Percentiles rank a stretch among this genome's conserved stretches.
phyloP scores from a whole-genome alignment of 306 rosid species.

The Gleditsia sinensis region DNA sequence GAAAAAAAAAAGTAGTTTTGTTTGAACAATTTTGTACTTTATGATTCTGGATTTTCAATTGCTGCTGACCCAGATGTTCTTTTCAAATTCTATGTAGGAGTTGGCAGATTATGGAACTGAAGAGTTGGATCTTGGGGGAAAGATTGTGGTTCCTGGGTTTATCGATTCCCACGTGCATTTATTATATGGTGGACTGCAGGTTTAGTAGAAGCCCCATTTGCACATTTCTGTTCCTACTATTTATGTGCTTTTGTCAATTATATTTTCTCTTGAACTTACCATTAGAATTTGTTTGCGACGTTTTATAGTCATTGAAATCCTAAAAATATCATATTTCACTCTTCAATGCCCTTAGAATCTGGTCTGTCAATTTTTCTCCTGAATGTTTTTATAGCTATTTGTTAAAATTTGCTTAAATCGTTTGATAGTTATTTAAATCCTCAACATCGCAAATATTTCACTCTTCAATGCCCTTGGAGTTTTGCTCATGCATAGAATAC shows the following conservation, averaged over 20 bases:
- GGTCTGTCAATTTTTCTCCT: neutral
- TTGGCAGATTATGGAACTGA: conserved; percentile 63
- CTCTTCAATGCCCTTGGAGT: neutral
- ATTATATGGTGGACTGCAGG: conserved; percentile 77
- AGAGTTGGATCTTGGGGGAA: conserved; percentile 70
- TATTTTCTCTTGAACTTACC: neutral
- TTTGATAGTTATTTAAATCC: conserved; percentile 4
- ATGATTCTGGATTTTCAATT: conserved; percentile 12
- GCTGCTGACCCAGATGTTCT: neutral
- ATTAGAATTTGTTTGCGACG: neutral
- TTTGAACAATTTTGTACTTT: neutral
- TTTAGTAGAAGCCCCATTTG: conserved; percentile 23
- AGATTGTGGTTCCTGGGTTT: conserved; percentile 86
- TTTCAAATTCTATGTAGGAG: conserved; percentile 50
- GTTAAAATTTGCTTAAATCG: neutral
- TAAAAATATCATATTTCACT: conserved; percentile 3
- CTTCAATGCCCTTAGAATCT: neutral
- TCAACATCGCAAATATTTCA: neutral
- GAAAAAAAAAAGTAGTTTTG: neutral
- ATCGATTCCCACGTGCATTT: conserved; percentile 86
- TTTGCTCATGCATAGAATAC: neutral
- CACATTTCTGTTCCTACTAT: neutral
- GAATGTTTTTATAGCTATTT: neutral
- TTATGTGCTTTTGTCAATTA: neutral
- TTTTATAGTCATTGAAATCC: conserved; percentile 7